phyloP scores from a whole-genome alignment of 345 rosid species.

The Angophora floribunda region DNA sequence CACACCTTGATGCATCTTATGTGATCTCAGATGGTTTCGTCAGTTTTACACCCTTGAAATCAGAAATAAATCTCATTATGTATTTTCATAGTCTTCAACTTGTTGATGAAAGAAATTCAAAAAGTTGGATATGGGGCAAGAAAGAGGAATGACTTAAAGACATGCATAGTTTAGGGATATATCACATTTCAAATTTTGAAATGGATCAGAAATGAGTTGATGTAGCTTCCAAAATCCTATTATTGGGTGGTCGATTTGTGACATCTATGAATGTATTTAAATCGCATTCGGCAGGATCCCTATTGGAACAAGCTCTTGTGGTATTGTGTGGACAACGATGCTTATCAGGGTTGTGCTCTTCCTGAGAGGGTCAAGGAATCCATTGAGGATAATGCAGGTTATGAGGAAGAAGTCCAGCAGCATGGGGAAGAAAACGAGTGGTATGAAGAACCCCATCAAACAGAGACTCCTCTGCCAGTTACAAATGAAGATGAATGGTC shows the following conservation, averaged over 20 bases:
- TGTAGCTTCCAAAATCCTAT: not conserved
- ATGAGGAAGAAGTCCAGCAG: not conserved
- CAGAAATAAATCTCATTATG: not conserved
- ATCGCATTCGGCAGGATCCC: conserved; percentile 34
- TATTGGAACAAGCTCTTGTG: conserved; percentile 72
- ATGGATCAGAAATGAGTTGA: not conserved
- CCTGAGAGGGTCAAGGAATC: conserved; percentile 44
- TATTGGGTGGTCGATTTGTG: not conserved
- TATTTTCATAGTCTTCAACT: not conserved
- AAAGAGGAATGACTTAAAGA: not conserved
- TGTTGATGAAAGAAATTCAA: not conserved
- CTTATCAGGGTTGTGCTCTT: conserved; percentile 68
- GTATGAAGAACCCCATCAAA: conserved; percentile 9
- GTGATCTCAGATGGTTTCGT: not conserved
- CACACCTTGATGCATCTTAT: not conserved
- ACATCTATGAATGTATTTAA: not conserved
- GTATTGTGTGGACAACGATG: conserved; percentile 59
- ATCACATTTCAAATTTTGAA: not conserved
- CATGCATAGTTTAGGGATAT: not conserved
- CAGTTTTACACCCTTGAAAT: not conserved
- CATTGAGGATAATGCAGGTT: not conserved
- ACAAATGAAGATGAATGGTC: conserved; percentile 65
- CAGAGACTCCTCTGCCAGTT: conserved; percentile 15
- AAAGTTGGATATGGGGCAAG: not conserved
- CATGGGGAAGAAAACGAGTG: conserved; percentile 7